phyloP scores from a whole-genome alignment of 2,329 filamentous ascomycete genomes.

The Penicillium brasilianum region DNA sequence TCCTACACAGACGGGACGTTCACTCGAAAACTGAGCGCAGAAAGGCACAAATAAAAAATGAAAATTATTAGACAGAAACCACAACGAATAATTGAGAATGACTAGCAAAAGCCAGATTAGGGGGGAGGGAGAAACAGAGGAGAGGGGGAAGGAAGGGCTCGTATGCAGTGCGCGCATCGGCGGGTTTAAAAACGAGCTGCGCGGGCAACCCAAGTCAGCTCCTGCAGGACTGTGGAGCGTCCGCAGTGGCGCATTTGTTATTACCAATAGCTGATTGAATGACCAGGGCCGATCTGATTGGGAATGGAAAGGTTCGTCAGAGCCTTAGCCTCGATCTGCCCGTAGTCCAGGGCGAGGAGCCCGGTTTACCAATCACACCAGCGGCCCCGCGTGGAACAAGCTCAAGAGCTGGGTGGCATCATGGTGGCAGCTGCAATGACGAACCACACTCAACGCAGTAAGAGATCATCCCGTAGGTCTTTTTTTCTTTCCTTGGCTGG shows the following conservation, averaged over 20 bases:
- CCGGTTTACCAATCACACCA: conserved; percentile 19
- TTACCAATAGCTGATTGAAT: conserved; percentile 35
- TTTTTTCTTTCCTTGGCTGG: conserved; percentile 1
- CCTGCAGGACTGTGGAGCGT: conserved; percentile 33
- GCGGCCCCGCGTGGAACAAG: conserved; percentile 30
- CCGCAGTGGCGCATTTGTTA: conserved; percentile 33
- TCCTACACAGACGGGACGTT: conserved; percentile 16
- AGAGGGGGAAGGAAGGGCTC: conserved; percentile 14
- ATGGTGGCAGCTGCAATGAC: conserved; percentile 6
- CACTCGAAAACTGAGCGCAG: conserved; percentile 16
- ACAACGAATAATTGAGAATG: conserved; percentile 11
- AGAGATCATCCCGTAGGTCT: conserved; percentile 24
- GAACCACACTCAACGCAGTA: conserved; percentile 21
- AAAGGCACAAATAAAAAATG: conserved; percentile 3
- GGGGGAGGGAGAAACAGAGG: conserved; percentile 12
- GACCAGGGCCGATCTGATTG: conserved; percentile 23
- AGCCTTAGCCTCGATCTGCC: conserved; percentile 26
- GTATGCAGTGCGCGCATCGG: conserved; percentile 13
- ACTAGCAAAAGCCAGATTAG: conserved; percentile 21
- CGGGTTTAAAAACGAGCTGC: conserved; percentile 32
- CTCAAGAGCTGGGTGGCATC: conserved; percentile 11
- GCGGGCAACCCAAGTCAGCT: conserved; percentile 26
- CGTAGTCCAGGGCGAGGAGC: conserved; percentile 12
- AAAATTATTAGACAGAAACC: conserved; percentile 18
- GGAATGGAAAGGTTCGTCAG: conserved; percentile 16